Base-by-base conservation (phyloP, 352 stramenopile genomes). In the Phytophthora macrochlamydospora region DNA sequence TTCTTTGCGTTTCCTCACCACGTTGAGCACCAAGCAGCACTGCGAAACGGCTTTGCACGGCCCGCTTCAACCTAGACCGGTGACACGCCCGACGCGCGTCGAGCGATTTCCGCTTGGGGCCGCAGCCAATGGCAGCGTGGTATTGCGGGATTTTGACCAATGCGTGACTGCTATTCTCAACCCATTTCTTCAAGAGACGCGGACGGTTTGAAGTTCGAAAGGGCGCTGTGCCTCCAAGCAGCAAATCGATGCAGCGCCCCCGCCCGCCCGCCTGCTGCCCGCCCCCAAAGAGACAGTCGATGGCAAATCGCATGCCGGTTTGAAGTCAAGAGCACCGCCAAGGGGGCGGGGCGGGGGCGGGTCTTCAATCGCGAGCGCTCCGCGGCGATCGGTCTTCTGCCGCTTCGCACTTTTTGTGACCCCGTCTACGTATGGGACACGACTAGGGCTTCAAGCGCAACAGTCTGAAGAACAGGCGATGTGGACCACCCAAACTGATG, bases 401-500 rank as follows among this genome's bases (percentile, higher is more conserved):
- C 35, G 9, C 35, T 40, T 40, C 35, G 9, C 6, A 6, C 35
- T 40, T 40, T 6, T 40, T 6, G 6, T 40, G 35, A 40, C 35
- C 35, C 6, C 35, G 35, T 64, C 42, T 64, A 31, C 29, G 24
- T 18, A 18, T 9, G 28, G 43, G 28, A 44, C 11, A 18, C 18
- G 59, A 52, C 18, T 66, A 14, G 59, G 52, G 52, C 53, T 67
- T 68, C 59, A 69, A 69, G 43, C 13, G 13, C 18, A 24, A 46
- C 43, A 29, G 43, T 49, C 13, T 12, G 29, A 12, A n/a, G 29
- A 49, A 49, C 24, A 12, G 43, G 43, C 13, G 13, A n/a, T 70
- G 55, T 70, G 67, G 53, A 74, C 55, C 69, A 61, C 58, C 59
- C 59, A 75, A 70, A 56, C 67, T 68, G 53, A 69, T 62, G 44